Base-by-base conservation (phyloP, 2,329 filamentous ascomycete genomes). In the Grosmannia clavigera region DNA sequence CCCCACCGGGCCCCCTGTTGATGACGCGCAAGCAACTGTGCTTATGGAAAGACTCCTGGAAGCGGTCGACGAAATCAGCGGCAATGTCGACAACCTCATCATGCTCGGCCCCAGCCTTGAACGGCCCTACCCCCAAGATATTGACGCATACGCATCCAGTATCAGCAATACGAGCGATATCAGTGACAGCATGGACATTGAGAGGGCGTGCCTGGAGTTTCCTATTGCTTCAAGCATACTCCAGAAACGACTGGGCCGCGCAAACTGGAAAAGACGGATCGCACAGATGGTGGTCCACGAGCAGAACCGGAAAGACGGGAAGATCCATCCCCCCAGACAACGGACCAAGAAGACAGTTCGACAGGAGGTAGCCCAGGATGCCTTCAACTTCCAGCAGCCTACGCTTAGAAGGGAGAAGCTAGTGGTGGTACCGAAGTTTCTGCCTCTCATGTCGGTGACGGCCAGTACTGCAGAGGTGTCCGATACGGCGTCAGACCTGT, bases 101-200 rank as follows among this genome's bases (percentile, higher is more conserved):
- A 61, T 59, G 61, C 63, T 64, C 3, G 62, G 60, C 0, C 63
- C 63, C 9, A 63, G 62, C 19, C 62, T 64, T 1, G 58, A 63
- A 2, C 62, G 55, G 1, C 63, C 63, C 1, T 63, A 64, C 46
- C 62, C 63, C 4, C 57, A 62, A 29, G 61, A 63, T 9, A 62
- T 64, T 19, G 63, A 62, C 35, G 29, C 51, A 1, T 61, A 59
- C 25, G 60, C 60, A 1, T 63, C 60, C 12, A 63, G 58, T 22
- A n/a, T 62, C 48, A 63, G 59, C 59, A 60, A 61, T 22, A 52
- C 58, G 1, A 62, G 57, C 51, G 62, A 63, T 9, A 40, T 60
- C 2, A 61, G 59, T 51, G 60, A 63, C 29, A 43, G 61, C 25
- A 22, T 60, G 5, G 59, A 64, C 25, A 63, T 64, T 51, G 63